Percentiles rank a stretch among this genome's conserved stretches.
Conservation (phyloP, 768 basidiomycete genomes). For the Cystobasidium ongulense region DNA sequence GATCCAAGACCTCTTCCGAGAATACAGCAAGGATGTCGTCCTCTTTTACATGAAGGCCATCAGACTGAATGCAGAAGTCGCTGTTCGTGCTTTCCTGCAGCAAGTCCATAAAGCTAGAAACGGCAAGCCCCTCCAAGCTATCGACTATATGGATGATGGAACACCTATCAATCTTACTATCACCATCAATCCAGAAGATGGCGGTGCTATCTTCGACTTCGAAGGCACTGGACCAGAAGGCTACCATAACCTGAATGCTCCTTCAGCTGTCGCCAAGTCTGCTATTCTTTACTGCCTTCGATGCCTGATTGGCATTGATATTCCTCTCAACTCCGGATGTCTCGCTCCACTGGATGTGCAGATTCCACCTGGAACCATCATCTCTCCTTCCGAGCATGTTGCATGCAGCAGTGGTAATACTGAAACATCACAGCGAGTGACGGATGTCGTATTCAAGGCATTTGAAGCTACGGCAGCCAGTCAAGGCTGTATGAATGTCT, state of each 20-base stretch:
- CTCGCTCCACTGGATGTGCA: conserved; percentile 27
- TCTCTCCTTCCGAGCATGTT: conserved; percentile 23
- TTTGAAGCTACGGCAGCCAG: conserved; percentile 86
- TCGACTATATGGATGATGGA: conserved; percentile 18
- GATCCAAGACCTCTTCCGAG: conserved; percentile 39
- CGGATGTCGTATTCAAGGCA: conserved; percentile 84
- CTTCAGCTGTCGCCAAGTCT: conserved; percentile 76
- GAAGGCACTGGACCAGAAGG: conserved; percentile 37
- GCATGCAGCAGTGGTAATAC: conserved; percentile 53
- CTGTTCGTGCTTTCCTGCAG: conserved; percentile 42
- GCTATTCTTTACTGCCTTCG: conserved; percentile 86
- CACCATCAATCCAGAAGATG: conserved; percentile 30
- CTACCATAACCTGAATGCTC: conserved; percentile 44
- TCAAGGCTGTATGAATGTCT: conserved; percentile 65
- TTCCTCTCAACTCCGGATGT: conserved; percentile 41
- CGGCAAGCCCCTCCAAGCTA: conserved; percentile 15
- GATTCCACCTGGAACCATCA: conserved; percentile 23
- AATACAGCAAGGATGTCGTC: conserved; percentile 41
- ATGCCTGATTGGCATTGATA: conserved; percentile 47
- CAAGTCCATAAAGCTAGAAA: conserved; percentile 29
- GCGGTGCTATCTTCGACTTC: conserved; percentile 36
- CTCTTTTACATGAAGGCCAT: conserved; percentile 41
- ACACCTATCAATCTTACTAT: conserved; percentile 17
- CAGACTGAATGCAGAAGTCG: conserved; percentile 39
- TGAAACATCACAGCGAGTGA: conserved; percentile 78